Conservation (phyloP, 768 basidiomycete species). For the Peribolospora kevripleyi region DNA sequence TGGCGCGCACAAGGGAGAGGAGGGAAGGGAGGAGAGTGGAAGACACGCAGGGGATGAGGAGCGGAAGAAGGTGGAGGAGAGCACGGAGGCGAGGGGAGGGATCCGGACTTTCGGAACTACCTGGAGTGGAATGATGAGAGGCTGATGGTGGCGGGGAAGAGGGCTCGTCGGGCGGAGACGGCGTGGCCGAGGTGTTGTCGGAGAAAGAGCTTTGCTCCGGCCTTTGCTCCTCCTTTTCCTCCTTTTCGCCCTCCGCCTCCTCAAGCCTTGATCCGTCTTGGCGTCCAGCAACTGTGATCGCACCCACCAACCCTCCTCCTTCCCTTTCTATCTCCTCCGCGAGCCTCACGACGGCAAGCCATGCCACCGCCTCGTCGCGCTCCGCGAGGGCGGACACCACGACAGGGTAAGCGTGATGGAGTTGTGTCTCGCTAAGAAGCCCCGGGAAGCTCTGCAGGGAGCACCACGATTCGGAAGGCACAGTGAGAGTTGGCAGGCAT, state of each 20-base stretch:
- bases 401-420: conserved; percentile 49
- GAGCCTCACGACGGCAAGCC: conserved; percentile 40
- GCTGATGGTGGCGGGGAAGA: not conserved
- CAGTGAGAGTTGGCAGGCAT: not conserved
- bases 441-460: conserved; percentile 21
- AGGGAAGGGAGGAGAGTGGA: conserved; percentile 6
- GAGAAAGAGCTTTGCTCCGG: not conserved
- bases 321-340: conserved; percentile 24
- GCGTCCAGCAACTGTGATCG: too few species aligned
- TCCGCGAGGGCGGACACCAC: conserved; percentile 36
- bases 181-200: not conserved
- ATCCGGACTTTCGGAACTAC: not conserved
- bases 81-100: conserved; percentile 1
- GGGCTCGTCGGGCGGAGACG: not conserved
- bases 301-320: not conserved
- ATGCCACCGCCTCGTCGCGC: conserved; percentile 30
- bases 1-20: not conserved
- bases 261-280: too few species aligned
- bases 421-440: conserved; percentile 36
- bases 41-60: conserved; percentile 8
- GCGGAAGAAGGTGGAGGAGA: conserved; percentile 8
- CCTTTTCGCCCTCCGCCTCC: too few species aligned
- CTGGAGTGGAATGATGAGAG: too few species aligned
- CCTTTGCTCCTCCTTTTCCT: too few species aligned
- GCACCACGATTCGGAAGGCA: too few species aligned